These are phyloP conservation scores for Penicillium sumatraense DNA, from an alignment of 2,329 filamentous ascomycete species.

Conservation along the genomic window DNA sequence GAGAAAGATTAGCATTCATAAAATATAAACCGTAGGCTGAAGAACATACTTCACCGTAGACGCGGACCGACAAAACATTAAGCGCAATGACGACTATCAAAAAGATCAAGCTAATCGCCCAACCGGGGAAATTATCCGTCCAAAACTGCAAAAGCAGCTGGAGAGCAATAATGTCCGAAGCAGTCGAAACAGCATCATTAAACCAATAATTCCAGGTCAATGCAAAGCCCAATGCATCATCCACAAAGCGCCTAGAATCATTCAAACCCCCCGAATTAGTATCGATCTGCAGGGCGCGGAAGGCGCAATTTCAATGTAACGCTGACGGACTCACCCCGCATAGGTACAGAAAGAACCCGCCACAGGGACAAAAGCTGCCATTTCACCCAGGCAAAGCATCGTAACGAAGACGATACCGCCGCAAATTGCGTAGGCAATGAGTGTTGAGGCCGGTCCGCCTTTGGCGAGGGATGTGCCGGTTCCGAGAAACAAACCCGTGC, in stretches of 20 bases:
- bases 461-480: constrained; percentile 64
- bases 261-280: constrained; percentile 1
- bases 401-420: constrained; percentile 63
- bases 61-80: constrained; percentile 58
- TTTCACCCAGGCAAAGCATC: constrained; percentile 64
- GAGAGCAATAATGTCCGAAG: constrained; percentile 63
- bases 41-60: constrained; percentile 59
- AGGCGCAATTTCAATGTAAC: constrained; percentile 3
- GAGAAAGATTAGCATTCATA: neutral
- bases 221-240: constrained; percentile 50
- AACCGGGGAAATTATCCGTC: constrained; percentile 66
- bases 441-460: constrained; percentile 63
- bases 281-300: neutral
- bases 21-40: too few relatives aligned
- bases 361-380: constrained; percentile 62
- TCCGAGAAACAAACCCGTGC: constrained; percentile 65
- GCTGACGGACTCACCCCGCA: constrained; percentile 47
- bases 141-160: constrained; percentile 66
- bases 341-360: constrained; percentile 61
- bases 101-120: constrained; percentile 66
- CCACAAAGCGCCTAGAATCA: constrained; percentile 45
- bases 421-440: constrained; percentile 62
- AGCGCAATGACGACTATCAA: constrained; percentile 59
- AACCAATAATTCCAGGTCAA: constrained; percentile 62
- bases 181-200: constrained; percentile 66